Evolutionary conservation across 1,139 yeast species (phyloP).

Genomic region (Insectozyma bohioensis): DNA sequence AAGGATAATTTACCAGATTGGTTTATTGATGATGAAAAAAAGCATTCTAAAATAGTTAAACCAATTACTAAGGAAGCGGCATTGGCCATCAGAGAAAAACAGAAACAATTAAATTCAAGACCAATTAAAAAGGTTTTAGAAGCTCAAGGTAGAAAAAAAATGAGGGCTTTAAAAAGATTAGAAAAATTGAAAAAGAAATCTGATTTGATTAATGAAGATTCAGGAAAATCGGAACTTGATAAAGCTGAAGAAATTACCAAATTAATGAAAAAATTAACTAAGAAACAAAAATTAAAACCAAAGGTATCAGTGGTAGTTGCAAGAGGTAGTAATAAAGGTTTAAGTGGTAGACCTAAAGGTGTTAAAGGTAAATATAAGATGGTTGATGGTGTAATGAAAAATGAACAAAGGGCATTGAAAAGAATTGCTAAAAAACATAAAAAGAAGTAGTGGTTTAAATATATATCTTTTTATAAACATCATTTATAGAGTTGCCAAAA

Average conservation of each 20-base stretch:
- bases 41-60: conserved; percentile 79
- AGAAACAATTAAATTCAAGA: conserved; percentile 89
- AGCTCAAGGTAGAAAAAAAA: conserved; percentile 95
- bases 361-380: conserved; percentile 96
- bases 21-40: conserved; percentile 90
- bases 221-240: conserved; percentile 83
- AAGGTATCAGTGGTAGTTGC: conserved; percentile 90
- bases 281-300: conserved; percentile 75
- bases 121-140: conserved; percentile 97
- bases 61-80: conserved; percentile 98
- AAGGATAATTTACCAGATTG: conserved; percentile 90
- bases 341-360: conserved; percentile 96
- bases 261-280: conserved; percentile 78
- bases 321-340: conserved; percentile 78
- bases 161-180: conserved; percentile 85
- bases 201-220: conserved; percentile 86
- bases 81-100: conserved; percentile 83
- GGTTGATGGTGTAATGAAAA: conserved; percentile 98
- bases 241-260: conserved; percentile 91
- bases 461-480: too few relatives aligned
- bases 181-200: conserved; percentile 94
- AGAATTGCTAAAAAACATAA: conserved; percentile 81
- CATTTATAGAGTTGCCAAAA: too few relatives aligned
- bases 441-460: too few relatives aligned
- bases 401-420: conserved; percentile 90